Conservation (phyloP, 169 alveolate species). For the Besnoitia besnoiti region DNA sequence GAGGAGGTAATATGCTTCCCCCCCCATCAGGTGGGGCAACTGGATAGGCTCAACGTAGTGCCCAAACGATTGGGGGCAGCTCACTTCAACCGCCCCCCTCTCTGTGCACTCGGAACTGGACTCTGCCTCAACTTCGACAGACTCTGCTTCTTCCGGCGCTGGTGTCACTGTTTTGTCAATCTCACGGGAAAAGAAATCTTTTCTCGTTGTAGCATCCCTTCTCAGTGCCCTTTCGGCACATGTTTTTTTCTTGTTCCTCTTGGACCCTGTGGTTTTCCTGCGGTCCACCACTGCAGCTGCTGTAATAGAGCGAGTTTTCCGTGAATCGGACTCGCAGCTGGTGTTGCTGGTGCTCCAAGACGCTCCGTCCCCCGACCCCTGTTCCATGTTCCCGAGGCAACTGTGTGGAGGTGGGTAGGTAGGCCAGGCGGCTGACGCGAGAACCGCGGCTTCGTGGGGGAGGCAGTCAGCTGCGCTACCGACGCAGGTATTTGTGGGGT, state of each 20-base stretch:
- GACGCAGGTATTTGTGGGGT: background rate
- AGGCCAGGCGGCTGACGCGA: background rate
- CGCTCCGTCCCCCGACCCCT: background rate
- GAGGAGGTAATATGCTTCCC: background rate
- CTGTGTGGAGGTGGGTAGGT: background rate
- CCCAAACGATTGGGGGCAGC: background rate
- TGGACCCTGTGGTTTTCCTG: background rate
- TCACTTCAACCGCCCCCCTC: conserved; percentile 15
- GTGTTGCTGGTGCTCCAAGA: background rate
- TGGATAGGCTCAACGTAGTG: conserved; percentile 18
- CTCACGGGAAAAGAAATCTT: background rate
- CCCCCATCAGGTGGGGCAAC: background rate
- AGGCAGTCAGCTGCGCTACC: background rate
- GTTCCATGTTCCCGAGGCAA: too few species aligned
- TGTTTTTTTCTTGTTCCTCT: background rate
- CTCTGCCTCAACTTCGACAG: background rate
- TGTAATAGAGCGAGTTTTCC: background rate
- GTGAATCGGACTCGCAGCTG: background rate
- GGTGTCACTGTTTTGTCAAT: too few species aligned
- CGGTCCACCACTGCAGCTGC: background rate
- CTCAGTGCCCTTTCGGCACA: background rate
- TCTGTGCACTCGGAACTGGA: background rate
- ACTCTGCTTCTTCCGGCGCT: background rate
- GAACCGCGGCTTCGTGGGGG: background rate
- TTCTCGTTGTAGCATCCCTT: background rate